Evolutionary conservation across 257 asterid species (phyloP).

Genomic region (Linderniella brevidens): DNA sequence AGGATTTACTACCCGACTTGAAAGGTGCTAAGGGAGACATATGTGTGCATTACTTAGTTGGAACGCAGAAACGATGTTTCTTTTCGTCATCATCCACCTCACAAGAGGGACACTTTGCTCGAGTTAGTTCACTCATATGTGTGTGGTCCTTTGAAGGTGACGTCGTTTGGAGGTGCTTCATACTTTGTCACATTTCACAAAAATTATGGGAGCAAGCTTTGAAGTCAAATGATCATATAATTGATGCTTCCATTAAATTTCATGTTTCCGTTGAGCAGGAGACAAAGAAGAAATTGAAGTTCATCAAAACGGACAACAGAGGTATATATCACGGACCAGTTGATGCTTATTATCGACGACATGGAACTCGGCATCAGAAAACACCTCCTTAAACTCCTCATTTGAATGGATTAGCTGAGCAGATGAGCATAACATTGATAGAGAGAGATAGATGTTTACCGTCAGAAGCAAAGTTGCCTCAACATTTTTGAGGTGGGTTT

Average conservation of each 20-base stretch:
- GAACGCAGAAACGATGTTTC: not conserved
- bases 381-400: not conserved
- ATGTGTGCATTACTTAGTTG: not conserved
- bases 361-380: slow-evolving; percentile 1
- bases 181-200: not conserved
- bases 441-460: not conserved
- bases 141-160: not conserved
- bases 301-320: slow-evolving; percentile 6
- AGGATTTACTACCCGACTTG: not conserved
- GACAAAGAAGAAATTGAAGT: slow-evolving; percentile 4
- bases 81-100: slow-evolving; percentile 1
- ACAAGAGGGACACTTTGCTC: not conserved
- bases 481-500: not conserved
- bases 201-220: not conserved
- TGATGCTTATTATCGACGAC: slow-evolving; percentile 1
- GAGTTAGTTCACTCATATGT: not conserved
- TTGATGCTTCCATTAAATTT: not conserved
- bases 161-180: not conserved
- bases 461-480: not conserved
- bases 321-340: slow-evolving; percentile 8
- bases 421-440: not conserved
- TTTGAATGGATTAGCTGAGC: not conserved
- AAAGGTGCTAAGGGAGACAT: not conserved
- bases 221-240: not conserved
- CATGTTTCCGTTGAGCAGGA: not conserved